Evolutionary conservation across 2,329 filamentous ascomycete species (phyloP).

Genomic region (Cladophialophora exuberans): DNA sequence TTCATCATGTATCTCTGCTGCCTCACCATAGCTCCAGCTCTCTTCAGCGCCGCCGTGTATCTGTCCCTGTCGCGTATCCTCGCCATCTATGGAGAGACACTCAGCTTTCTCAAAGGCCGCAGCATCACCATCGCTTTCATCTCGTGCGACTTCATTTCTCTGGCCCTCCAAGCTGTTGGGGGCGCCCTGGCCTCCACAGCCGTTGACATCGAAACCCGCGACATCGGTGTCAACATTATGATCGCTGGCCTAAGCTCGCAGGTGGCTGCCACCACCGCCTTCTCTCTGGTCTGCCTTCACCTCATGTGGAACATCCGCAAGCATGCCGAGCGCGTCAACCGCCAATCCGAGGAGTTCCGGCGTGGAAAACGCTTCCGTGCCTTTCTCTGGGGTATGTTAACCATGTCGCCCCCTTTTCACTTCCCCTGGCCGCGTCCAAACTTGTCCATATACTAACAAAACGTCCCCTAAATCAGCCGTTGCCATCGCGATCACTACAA

Average conservation of each 20-base stretch:
- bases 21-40: constrained; percentile 67
- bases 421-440: neutral
- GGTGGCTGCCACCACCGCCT: constrained; percentile 51
- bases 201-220: constrained; percentile 40
- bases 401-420: neutral
- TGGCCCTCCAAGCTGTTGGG: constrained; percentile 63
- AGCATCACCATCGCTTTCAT: constrained; percentile 56
- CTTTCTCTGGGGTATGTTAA: neutral
- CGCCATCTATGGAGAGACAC: constrained; percentile 39
- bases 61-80: constrained; percentile 56
- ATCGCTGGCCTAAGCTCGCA: constrained; percentile 62
- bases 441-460: neutral
- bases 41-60: constrained; percentile 67
- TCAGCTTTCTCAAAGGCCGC: constrained; percentile 39
- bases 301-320: neutral
- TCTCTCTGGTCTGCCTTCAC: constrained; percentile 51
- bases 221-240: constrained; percentile 63
- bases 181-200: constrained; percentile 58
- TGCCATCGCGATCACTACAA: constrained; percentile 42
- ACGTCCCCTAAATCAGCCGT: constrained; percentile 3
- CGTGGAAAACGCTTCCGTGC: neutral
- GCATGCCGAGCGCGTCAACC: neutral
- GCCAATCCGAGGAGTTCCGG: neutral
- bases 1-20: constrained; percentile 61
- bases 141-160: constrained; percentile 63